Conservation (phyloP, 2,329 filamentous ascomycete genomes). For the Cladobotryum protrusum region DNA sequence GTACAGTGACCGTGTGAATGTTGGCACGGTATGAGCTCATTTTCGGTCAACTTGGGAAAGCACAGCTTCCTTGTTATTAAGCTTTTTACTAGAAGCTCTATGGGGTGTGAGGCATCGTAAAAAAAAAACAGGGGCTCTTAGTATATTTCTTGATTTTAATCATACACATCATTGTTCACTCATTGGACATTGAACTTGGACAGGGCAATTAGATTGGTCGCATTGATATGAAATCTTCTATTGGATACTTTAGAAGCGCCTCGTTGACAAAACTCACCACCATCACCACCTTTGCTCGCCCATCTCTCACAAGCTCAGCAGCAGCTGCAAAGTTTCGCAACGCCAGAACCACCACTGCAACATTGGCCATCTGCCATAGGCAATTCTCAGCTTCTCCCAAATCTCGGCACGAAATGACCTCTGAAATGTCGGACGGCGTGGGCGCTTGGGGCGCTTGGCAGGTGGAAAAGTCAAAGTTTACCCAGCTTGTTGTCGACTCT, state of each 20-base stretch:
- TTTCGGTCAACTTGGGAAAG: conserved; percentile 8
- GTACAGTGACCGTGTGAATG: background rate
- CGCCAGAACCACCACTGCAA: conserved; percentile 5
- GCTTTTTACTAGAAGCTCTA: no score
- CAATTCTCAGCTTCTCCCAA: background rate
- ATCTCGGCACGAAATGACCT: background rate
- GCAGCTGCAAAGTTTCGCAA: background rate
- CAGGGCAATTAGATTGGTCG: no score
- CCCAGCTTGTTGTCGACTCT: conserved; percentile 61
- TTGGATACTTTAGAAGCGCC: no score
- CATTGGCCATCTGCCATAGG: background rate
- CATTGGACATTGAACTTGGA: no score
- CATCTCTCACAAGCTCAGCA: background rate
- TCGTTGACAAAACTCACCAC: no score
- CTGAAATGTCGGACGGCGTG: conserved; percentile 19
- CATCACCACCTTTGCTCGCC: background rate
- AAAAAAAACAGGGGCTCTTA: no score
- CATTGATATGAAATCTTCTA: no score
- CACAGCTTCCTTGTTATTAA: background rate
- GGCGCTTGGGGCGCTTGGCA: conserved; percentile 36
- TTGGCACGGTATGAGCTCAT: conserved; percentile 31
- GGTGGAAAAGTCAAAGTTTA: conserved; percentile 36
- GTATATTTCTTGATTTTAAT: no score
- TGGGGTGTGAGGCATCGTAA: no score
- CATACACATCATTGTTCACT: no score